These are phyloP conservation scores for Aspergillus caelatus DNA, from an alignment of 2,329 filamentous ascomycete genomes.

Conservation along the genomic window DNA sequence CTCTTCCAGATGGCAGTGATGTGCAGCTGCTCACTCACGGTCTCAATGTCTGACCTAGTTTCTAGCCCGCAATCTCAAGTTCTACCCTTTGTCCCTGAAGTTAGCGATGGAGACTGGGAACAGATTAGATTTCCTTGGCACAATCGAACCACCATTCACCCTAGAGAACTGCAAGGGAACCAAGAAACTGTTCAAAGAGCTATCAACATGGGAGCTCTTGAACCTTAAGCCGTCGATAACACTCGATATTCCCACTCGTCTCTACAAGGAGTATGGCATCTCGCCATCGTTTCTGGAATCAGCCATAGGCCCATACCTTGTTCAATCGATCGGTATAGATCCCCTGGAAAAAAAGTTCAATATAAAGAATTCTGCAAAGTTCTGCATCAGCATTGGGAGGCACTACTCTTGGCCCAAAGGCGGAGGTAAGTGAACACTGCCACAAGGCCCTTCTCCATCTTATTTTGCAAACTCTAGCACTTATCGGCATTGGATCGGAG, in stretches of 20 bases:
- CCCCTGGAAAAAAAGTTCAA: slow-evolving; percentile 26
- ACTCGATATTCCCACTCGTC: slow-evolving; percentile 43
- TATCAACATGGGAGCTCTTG: slow-evolving; percentile 49
- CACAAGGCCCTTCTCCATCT: too few species aligned
- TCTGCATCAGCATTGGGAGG: slow-evolving; percentile 44
- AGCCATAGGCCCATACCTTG: not conserved
- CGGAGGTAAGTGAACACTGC: slow-evolving; percentile 45
- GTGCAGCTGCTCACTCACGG: too few species aligned
- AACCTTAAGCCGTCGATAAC: slow-evolving; percentile 45
- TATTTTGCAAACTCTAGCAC: slow-evolving; percentile 35
- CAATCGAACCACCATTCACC: slow-evolving; percentile 33
- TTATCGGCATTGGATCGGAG: slow-evolving; percentile 49
- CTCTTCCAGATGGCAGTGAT: too few species aligned
- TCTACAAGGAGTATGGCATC: not conserved
- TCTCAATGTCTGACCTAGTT: too few species aligned
- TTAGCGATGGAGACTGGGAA: slow-evolving; percentile 31
- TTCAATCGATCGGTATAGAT: slow-evolving; percentile 4
- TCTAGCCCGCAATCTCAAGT: slow-evolving; percentile 53
- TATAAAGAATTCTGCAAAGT: slow-evolving; percentile 35
- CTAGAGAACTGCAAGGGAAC: slow-evolving; percentile 31
- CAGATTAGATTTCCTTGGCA: too few species aligned
- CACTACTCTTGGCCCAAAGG: slow-evolving; percentile 56
- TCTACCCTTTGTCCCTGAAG: slow-evolving; percentile 46
- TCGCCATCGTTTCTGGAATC: not conserved
- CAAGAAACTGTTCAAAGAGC: slow-evolving; percentile 22